These are phyloP conservation scores for Cornus suecica DNA, from an alignment of 148 eudicot genomes.

Conservation along the genomic window DNA sequence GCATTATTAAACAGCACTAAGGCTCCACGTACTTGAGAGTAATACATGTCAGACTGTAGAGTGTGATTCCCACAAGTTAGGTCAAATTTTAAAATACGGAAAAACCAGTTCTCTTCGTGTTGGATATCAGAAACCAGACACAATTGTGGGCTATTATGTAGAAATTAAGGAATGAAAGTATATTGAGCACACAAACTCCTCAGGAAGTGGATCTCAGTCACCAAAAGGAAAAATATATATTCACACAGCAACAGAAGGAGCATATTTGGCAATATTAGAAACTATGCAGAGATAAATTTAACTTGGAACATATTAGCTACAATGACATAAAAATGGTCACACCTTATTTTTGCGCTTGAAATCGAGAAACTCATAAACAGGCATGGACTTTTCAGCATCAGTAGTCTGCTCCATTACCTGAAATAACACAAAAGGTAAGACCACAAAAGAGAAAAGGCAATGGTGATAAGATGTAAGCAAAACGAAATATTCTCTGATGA, in stretches of 20 bases:
- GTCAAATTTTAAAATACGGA: neutral
- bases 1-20: neutral
- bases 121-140: neutral
- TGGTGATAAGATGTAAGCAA: neutral
- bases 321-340: slow-evolving; percentile 11
- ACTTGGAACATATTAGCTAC: neutral
- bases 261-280: too few species aligned
- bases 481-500: neutral
- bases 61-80: neutral
- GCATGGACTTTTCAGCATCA: slow-evolving; percentile 92
- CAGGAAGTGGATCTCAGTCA: neutral
- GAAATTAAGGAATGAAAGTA: neutral
- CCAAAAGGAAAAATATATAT: neutral
- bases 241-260: neutral
- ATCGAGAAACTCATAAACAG: slow-evolving; percentile 86
- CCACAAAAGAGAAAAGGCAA: neutral
- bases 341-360: slow-evolving; percentile 96
- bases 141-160: neutral
- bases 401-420: slow-evolving; percentile 98
- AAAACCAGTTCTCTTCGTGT: neutral
- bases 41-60: neutral
- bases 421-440: slow-evolving; percentile 15
- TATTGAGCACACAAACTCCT: neutral
- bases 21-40: neutral
- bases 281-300: neutral